These are phyloP conservation scores for Xanthoconium stramineum DNA, from an alignment of 768 basidiomycete species.

Conservation along the genomic window DNA sequence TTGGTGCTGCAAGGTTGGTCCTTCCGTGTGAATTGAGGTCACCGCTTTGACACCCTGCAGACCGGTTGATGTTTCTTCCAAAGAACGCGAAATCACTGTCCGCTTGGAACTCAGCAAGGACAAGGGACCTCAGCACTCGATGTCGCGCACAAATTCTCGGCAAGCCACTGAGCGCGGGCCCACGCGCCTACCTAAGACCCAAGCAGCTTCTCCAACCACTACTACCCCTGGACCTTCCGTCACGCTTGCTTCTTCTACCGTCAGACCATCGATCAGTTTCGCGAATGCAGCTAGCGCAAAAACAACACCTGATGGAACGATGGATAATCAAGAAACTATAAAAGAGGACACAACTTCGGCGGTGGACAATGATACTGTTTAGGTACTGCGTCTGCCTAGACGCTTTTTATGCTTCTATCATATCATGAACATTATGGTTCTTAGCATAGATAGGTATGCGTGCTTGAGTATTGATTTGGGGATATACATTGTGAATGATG, in stretches of 20 bases:
- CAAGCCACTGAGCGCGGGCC: slow-evolving; percentile 44
- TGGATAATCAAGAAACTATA: slow-evolving; percentile 14
- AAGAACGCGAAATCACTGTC: slow-evolving; percentile 73
- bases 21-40: not conserved
- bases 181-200: slow-evolving; percentile 31
- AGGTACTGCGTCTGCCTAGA: slow-evolving; percentile 16
- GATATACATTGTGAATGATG: not conserved
- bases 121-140: slow-evolving; percentile 36
- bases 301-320: slow-evolving; percentile 11
- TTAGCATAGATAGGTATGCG: not conserved
- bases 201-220: slow-evolving; percentile 25
- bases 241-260: slow-evolving; percentile 38
- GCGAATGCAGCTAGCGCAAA: slow-evolving; percentile 63
- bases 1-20: slow-evolving; percentile 78
- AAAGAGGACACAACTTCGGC: slow-evolving; percentile 3
- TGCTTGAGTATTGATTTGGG: not conserved
- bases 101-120: slow-evolving; percentile 48
- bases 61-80: slow-evolving; percentile 78
- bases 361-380: slow-evolving; percentile 13
- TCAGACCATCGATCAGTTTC: slow-evolving; percentile 77
- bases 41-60: slow-evolving; percentile 36
- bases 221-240: slow-evolving; percentile 22
- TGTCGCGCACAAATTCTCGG: slow-evolving; percentile 48
- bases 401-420: slow-evolving; percentile 16
- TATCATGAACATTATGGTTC: slow-evolving; percentile 6